Base-by-base conservation (phyloP, 208 protist species). In the Leishmania aethiopica region DNA sequence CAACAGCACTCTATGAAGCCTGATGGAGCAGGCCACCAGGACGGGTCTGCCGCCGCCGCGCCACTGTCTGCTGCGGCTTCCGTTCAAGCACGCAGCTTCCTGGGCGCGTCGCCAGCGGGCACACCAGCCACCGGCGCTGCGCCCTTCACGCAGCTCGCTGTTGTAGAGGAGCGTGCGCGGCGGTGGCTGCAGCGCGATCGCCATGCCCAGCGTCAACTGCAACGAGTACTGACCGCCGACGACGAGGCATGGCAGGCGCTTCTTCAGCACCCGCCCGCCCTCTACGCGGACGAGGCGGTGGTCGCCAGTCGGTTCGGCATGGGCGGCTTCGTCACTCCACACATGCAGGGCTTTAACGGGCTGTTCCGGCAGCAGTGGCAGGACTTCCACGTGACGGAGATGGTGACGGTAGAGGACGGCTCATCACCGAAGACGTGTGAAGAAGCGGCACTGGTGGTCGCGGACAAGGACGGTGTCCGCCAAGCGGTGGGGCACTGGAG, bases 351-450 rank as follows among this genome's bases (percentile, higher is more conserved):
- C 13, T 97, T 97, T 60, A 78, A 60, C 49, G 94, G 90, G 0
- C 75, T 95, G 2, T 97, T 97, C 85, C 88, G 87, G 4, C 93
- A 96, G 83, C 88, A 85, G 11, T 96, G 93, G 91, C 86, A 85
- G 55, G 93, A 96, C 79, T 96, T 96, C 71, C 85, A 89, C 69
- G 93, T 96, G 47, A 96, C 93, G 49, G 93, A 96, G 84, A 93
- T 96, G 90, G 79, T 88, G 55, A 37, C 42, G 6, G 19, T 32
- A 1, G 19, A 75, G 8, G 35, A 8, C n/a, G 60, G 17, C 70
- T 19, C 42, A 42, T 8, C 40, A 15, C 13, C 5, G 37, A 15
- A 22, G 35, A 15, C 13, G 77, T 22, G 59, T 19, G 67, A 45
- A 47, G 37, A 69, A 1, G 53, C 28, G 49, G 37, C 19, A 13